phyloP scores from a whole-genome alignment of 495 filamentous ascomycete species.

The Amphirosellinia nigrospora region DNA sequence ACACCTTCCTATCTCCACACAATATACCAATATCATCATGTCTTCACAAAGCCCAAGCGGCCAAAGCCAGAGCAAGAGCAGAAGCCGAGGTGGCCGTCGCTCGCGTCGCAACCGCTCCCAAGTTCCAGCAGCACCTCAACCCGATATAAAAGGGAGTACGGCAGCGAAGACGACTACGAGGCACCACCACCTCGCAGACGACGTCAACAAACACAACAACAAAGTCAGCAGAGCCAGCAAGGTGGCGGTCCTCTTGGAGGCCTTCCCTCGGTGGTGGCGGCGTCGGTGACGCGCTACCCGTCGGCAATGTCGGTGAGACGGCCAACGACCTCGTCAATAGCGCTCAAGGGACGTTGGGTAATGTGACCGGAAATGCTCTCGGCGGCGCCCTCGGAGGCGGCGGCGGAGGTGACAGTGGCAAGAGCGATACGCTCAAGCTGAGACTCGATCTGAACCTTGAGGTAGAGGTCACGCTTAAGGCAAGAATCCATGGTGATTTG shows the following conservation, averaged over 20 bases:
- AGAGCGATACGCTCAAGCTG: conserved; percentile 76
- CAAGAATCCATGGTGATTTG: conserved; percentile 89
- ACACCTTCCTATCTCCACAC: not conserved
- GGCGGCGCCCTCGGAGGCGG: conserved; percentile 40
- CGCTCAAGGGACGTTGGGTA: conserved; percentile 62
- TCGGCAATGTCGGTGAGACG: conserved; percentile 68
- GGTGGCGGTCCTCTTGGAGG: conserved; percentile 63
- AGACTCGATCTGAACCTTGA: conserved; percentile 86
- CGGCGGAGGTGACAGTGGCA: conserved; percentile 50
- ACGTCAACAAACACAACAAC: conserved; percentile 46
- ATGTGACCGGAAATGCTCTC: conserved; percentile 56
- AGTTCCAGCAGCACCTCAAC: conserved; percentile 44
- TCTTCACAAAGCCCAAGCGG: conserved; percentile 34
- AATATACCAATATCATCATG: conserved; percentile 26
- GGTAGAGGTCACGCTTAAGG: conserved; percentile 88
- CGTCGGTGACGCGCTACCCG: conserved; percentile 41
- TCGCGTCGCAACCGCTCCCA: conserved; percentile 39
- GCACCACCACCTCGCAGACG: conserved; percentile 38
- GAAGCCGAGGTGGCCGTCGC: conserved; percentile 27
- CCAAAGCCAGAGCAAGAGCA: conserved; percentile 28
- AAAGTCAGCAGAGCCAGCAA: conserved; percentile 49
- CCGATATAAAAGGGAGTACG: conserved; percentile 39
- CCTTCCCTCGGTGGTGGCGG: conserved; percentile 50
- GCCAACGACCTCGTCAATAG: conserved; percentile 65
- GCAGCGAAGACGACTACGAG: conserved; percentile 50